A percentile compares a stretch with the other conserved stretches of the same genome.
These are phyloP conservation scores for Wallemia hederae DNA, from an alignment of 1,284 basidiomycete genomes.

Conservation along the genomic window DNA sequence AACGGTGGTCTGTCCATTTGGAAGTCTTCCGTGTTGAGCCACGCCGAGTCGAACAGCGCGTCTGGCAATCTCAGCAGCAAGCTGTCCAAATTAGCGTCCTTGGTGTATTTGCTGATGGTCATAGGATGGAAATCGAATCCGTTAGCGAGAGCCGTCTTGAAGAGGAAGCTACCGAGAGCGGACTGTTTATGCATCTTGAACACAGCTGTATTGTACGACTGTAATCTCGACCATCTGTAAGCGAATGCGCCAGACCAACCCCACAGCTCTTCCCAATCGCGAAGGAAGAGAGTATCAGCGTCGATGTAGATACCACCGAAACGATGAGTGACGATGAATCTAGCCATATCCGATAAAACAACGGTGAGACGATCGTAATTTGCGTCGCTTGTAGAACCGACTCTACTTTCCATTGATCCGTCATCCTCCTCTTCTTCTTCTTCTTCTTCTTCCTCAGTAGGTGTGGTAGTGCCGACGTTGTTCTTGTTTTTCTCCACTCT, in stretches of 20 bases:
- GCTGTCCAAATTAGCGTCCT: conserved; percentile 41
- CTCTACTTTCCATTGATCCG: conserved; percentile 35
- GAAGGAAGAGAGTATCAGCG: conserved; percentile 52
- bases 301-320: conserved; percentile 66
- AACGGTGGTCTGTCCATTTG: conserved; percentile 54
- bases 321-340: conserved; percentile 55
- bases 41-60: conserved; percentile 59
- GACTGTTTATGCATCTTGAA: conserved; percentile 52
- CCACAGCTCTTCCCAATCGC: conserved; percentile 80
- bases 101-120: conserved; percentile 46
- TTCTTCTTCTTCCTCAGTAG: conserved; percentile 1
- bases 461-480: conserved; percentile 4
- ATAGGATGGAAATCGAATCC: conserved; percentile 63
- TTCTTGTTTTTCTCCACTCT: conserved; percentile 3
- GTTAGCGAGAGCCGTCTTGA: conserved; percentile 57
- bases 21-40: conserved; percentile 53
- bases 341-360: conserved; percentile 59
- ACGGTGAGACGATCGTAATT: conserved; percentile 52
- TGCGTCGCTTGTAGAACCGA: conserved; percentile 40
- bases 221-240: conserved; percentile 50
- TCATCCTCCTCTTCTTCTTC: conserved; percentile 16
- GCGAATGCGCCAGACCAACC: conserved; percentile 63
- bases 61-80: conserved; percentile 48
- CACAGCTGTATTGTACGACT: conserved; percentile 62
- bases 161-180: conserved; percentile 49